Conservation (phyloP, 2,329 filamentous ascomycete genomes). For the Thielaviopsis punctulata region DNA sequence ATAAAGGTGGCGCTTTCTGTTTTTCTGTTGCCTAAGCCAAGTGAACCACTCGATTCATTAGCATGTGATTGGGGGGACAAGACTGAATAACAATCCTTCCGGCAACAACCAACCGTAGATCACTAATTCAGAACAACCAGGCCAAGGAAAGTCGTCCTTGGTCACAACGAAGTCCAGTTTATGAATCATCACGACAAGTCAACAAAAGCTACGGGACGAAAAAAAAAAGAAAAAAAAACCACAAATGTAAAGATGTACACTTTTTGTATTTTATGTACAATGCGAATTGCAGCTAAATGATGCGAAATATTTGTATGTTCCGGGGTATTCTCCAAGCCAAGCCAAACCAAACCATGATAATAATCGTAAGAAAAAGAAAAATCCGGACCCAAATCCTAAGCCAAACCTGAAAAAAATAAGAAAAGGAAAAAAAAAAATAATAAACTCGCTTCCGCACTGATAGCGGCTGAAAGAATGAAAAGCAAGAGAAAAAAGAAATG, state of each 20-base stretch:
- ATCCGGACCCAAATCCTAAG: conserved; percentile 1
- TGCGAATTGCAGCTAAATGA: neutral
- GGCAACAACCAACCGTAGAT: neutral
- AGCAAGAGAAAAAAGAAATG: neutral
- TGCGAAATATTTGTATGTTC: conserved; percentile 11
- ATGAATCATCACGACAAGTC: neutral
- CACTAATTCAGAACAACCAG: neutral
- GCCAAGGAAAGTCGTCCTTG: neutral
- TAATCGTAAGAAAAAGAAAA: conserved; percentile 11
- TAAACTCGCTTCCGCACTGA: conserved; percentile 13
- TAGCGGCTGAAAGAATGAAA: conserved; percentile 8
- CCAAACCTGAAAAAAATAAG: conserved; percentile 12
- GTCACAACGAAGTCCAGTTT: neutral
- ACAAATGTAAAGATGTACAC: neutral
- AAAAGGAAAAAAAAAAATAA: conserved; percentile 10
- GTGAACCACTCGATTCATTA: neutral
- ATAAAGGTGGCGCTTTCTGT: neutral
- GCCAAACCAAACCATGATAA: conserved; percentile 10
- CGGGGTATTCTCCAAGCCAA: conserved; percentile 11
- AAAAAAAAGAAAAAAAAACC: neutral
- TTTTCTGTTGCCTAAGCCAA: neutral
- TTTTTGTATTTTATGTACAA: conserved; percentile 1
- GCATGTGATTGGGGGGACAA: neutral
- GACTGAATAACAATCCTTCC: neutral
- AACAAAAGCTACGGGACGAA: neutral